Base-by-base conservation (phyloP, 2,329 filamentous ascomycete species). In the Metarhizium rileyi region DNA sequence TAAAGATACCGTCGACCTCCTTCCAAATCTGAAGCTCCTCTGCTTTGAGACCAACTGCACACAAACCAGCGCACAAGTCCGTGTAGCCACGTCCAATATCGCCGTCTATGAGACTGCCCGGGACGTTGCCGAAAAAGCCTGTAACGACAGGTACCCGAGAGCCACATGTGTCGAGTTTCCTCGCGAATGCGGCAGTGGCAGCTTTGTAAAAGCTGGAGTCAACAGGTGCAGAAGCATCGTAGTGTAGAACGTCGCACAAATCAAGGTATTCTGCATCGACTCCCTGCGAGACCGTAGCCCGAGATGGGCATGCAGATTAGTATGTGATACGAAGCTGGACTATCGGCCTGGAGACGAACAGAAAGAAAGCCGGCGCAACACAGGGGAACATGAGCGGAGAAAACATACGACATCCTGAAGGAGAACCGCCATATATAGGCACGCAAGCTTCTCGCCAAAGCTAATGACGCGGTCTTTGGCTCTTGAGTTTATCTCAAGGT, bases 1-100 rank as follows among this genome's bases (percentile, higher is more conserved):
- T 84, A 68, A 95, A 93, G 63, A 97, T 94, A 52, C 90, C 90
- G 66, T 98, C 93, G 6, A 98, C 93, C 66, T 98, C 93, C 72
- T 98, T 98, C 93, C 93, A 97, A 55, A 98, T 87, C 67, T 98
- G 93, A 47, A 98, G 77, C 67, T 98, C 93, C 48, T 84, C 74
- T 1, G 93, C 93, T 59, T 81, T 75, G n/a, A 94, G 73, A 4
- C 90, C 91, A 9, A 98, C 91, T 1, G 93, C 90, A 47, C 90
- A 84, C 16, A 98, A 75, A 5, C 93, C 90, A 12, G 93, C 91
- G 65, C 93, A 97, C 44, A 98, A 78, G 68, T 98, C 93, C 9
- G 93, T 97, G 69, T 98, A 98, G 27, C 93, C 93, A 59, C 93
- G 85, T 20, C 93, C 93, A 55, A 98, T 87, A 58, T 94, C 86